Percentiles rank a stretch among this genome's conserved stretches.
These are phyloP conservation scores for Leccinum arenicola DNA, from an alignment of 768 basidiomycete genomes.

Conservation along the genomic window DNA sequence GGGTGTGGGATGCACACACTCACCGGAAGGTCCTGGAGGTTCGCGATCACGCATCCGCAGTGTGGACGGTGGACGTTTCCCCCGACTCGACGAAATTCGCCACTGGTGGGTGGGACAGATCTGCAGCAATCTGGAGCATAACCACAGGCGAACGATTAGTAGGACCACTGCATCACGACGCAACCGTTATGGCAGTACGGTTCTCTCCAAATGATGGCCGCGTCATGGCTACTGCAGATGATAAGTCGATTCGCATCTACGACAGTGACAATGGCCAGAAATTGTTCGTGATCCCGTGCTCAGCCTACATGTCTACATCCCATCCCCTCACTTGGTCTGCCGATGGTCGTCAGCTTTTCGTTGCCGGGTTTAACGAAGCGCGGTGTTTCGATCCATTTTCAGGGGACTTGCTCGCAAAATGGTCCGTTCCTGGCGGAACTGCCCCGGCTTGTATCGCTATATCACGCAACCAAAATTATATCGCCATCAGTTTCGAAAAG, in stretches of 20 bases:
- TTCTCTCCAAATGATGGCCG: neutral
- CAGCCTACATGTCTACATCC: neutral
- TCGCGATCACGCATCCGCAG: neutral
- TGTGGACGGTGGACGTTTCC: neutral
- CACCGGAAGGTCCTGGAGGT: neutral
- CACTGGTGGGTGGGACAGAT: neutral
- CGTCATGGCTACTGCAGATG: neutral
- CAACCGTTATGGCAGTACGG: neutral
- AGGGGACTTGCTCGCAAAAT: neutral
- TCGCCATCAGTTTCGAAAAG: neutral
- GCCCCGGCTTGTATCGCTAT: neutral
- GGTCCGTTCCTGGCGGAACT: neutral
- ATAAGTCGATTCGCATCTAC: neutral
- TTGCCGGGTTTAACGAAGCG: too few species aligned
- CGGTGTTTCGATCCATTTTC: neutral
- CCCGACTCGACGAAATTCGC: neutral
- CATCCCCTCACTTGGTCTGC: neutral
- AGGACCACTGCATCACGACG: neutral
- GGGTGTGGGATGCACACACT: neutral
- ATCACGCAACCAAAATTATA: neutral
- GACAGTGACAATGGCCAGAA: neutral
- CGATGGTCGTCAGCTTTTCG: neutral
- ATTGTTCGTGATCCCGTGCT: neutral
- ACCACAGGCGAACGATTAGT: neutral
- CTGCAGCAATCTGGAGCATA: neutral